A percentile compares a stretch with the other conserved stretches of the same genome.
Evolutionary conservation across 345 rosid genomes (phyloP).

Genomic region (Gossypium anomalum): DNA sequence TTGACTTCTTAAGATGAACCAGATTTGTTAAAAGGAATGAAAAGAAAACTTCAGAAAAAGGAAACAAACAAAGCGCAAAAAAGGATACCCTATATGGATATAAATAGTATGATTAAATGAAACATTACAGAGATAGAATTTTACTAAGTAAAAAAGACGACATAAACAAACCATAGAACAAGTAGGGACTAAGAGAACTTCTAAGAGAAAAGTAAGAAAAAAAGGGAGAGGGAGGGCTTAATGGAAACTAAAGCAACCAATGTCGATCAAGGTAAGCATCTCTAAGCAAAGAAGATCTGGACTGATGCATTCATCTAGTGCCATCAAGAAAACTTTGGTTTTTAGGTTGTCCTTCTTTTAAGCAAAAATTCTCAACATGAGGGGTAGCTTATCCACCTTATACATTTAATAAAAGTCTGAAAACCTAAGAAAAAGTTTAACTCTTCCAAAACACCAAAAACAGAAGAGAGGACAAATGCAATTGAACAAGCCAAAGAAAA

Average conservation of each 20-base stretch:
- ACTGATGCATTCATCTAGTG: background rate
- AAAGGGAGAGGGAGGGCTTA: background rate
- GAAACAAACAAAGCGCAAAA: background rate
- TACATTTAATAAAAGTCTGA: background rate
- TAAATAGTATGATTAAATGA: background rate
- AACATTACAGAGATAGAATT: background rate
- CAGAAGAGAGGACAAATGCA: background rate
- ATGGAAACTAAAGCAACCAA: background rate
- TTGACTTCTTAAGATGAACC: slow-evolving; percentile 10
- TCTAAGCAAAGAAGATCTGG: background rate
- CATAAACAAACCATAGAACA: background rate
- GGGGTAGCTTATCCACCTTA: background rate
- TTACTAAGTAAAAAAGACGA: background rate
- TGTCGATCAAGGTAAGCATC: background rate
- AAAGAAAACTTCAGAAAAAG: background rate
- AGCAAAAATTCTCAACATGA: background rate
- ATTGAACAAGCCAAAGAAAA: background rate
- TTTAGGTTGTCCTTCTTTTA: background rate
- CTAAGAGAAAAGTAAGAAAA: background rate
- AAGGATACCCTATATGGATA: background rate
- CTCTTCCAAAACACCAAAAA: background rate
- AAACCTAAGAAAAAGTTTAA: background rate
- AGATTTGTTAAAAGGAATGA: background rate
- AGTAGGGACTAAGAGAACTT: background rate
- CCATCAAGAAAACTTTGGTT: background rate